Evolutionary conservation across 331 rosid species (phyloP).

Genomic region (Telfairia occidentalis): DNA sequence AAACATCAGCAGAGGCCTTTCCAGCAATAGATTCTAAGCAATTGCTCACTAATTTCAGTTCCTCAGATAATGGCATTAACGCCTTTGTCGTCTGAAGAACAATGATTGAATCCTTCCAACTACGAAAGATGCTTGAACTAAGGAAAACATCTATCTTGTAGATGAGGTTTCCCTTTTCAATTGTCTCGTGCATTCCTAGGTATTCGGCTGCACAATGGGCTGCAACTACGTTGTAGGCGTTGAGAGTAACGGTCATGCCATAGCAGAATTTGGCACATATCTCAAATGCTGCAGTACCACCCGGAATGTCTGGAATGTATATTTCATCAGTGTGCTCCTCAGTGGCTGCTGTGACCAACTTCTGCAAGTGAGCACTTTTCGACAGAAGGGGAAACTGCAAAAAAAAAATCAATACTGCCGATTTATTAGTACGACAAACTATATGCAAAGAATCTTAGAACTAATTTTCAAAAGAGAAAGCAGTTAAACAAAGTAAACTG

Average conservation of each 20-base stretch:
- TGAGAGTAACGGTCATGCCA: conserved; percentile 91
- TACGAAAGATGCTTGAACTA: conserved; percentile 69
- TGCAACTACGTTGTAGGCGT: conserved; percentile 73
- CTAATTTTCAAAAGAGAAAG: background rate
- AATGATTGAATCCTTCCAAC: conserved; percentile 98
- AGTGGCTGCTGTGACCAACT: conserved; percentile 39
- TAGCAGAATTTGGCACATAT: conserved; percentile 93
- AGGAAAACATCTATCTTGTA: conserved; percentile 96
- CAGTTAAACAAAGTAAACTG: background rate
- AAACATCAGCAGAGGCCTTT: conserved; percentile 68
- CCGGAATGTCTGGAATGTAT: conserved; percentile 77
- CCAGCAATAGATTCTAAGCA: conserved; percentile 67
- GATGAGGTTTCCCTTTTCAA: conserved; percentile 86
- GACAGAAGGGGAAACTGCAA: conserved; percentile 93
- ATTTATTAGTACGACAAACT: conserved; percentile 20
- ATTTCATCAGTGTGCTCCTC: conserved; percentile 54
- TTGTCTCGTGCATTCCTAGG: conserved; percentile 74
- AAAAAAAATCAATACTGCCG: conserved; percentile 4
- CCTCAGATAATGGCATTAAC: conserved; percentile 53
- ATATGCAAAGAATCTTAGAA: background rate
- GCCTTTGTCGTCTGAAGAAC: conserved; percentile 76
- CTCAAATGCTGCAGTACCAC: conserved; percentile 82
- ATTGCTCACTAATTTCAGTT: conserved; percentile 56
- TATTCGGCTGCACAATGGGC: conserved; percentile 87
- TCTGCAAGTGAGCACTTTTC: conserved; percentile 73